phyloP scores from a whole-genome alignment of 306 rosid genomes.

The Vigna mungo region DNA sequence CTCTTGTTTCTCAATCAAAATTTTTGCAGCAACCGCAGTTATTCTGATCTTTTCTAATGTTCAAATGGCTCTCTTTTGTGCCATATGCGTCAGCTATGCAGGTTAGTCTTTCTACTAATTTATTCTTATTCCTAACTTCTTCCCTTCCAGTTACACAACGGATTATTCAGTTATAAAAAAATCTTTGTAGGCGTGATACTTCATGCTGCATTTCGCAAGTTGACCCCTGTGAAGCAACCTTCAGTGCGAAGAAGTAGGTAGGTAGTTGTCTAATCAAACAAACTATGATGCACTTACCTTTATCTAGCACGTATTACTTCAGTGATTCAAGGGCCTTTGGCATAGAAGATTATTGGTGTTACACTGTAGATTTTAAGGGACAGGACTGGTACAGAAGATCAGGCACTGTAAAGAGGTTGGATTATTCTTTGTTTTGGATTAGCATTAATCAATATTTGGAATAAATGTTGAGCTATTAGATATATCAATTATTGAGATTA shows the following conservation, averaged over 20 bases:
- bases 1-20: slow-evolving; percentile 45
- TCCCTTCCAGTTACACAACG: not conserved
- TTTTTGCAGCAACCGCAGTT: slow-evolving; percentile 73
- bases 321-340: slow-evolving; percentile 35
- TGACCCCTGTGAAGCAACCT: slow-evolving; percentile 71
- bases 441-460: not conserved
- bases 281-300: slow-evolving; percentile 5
- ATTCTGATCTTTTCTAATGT: slow-evolving; percentile 73
- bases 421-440: not conserved
- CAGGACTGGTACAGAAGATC: slow-evolving; percentile 22
- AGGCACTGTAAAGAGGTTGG: slow-evolving; percentile 25
- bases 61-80: slow-evolving; percentile 89
- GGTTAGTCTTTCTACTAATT: slow-evolving; percentile 49
- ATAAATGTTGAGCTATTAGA: not conserved
- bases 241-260: slow-evolving; percentile 50
- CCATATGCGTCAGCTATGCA: slow-evolving; percentile 72
- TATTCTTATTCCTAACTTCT: not conserved
- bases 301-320: not conserved
- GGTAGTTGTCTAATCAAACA: slow-evolving; percentile 39
- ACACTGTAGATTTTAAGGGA: slow-evolving; percentile 24
- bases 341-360: slow-evolving; percentile 40
- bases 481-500: not conserved
- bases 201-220: slow-evolving; percentile 88
- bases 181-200: slow-evolving; percentile 62
- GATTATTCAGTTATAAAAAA: slow-evolving; percentile 33